Evolutionary conservation across 108 stramenopile species (phyloP), one percentile per base, ranked within the genome.

Genomic region (Cyclotella choctawhatcheeana): DNA sequence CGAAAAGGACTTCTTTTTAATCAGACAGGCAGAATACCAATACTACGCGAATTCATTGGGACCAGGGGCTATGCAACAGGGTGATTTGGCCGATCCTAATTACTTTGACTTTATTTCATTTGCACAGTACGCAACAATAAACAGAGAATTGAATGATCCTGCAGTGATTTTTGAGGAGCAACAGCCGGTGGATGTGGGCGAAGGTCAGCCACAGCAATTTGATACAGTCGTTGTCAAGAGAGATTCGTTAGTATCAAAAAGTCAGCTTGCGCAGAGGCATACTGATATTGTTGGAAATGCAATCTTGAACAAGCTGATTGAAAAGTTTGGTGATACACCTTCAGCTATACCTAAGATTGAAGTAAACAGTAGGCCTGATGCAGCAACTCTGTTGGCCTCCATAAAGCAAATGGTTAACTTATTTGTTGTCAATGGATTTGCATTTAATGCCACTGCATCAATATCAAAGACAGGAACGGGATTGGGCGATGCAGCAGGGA

Each of bases 61-160:
- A 6, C 62, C 77, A 12, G 91, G 91, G 2, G 64, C 85, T 30
- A 87, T 90, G 50, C 70, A 82, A 44, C 89, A 96, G 62, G 95
- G 95, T 6, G 90, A 92, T 44, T 56, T 96, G 34, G 80, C 89
- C 0, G 89, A 96, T 77, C 92, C 95, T 0, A 86, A 86, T 53
- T 96, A 96, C 77, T 96, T 96, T 83, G 95, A 96, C 78, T 93
- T 91, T 64, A 93, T 96, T 47, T 89, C 87, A 0, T 93, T 88
- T 82, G 91, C 92, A 21, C 95, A 96, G 71, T 92, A 93, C 61
- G 50, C 74, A 5, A 88, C 92, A 16, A 93, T 96, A 22, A 66
- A 60, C 35, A 60, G 93, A 64, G 90, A 90, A 66, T 76, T 94
- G 0, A 32, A 77, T 25, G 67, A 88, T 65, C 93, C 93, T 5